Evolutionary conservation across 306 rosid genomes (phyloP).

Genomic region (Lablab purpureus): DNA sequence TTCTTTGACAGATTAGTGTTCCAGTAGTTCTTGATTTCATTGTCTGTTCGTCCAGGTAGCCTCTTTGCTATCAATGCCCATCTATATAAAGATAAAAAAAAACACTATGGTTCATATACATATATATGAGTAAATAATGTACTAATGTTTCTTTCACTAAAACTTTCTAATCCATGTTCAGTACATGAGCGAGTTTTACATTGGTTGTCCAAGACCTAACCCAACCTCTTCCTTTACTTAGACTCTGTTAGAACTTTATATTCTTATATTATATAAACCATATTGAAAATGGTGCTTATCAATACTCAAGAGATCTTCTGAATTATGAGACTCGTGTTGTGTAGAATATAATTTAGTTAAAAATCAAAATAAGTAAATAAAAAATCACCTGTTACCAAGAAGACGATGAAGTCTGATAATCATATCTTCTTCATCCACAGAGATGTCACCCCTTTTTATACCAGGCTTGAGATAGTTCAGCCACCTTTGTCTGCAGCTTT

Average conservation of each 20-base stretch:
- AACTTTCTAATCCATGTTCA: background rate
- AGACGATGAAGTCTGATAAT: slow-evolving; percentile 64
- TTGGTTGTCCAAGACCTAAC: no score
- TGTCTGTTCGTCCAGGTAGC: slow-evolving; percentile 91
- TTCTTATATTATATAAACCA: background rate
- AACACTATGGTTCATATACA: background rate
- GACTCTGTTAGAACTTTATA: background rate
- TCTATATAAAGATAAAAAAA: slow-evolving; percentile 43
- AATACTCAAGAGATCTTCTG: background rate
- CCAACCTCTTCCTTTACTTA: no score
- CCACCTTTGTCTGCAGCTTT: slow-evolving; percentile 59
- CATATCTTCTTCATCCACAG: slow-evolving; percentile 57
- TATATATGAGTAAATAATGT: background rate
- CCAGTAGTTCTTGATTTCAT: slow-evolving; percentile 88
- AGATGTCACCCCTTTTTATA: slow-evolving; percentile 52
- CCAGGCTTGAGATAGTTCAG: slow-evolving; percentile 55
- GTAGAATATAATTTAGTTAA: background rate
- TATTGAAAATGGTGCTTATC: background rate
- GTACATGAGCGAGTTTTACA: no score
- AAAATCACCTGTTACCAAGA: slow-evolving; percentile 61
- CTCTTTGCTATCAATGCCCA: slow-evolving; percentile 86
- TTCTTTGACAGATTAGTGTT: slow-evolving; percentile 60
- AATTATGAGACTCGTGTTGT: slow-evolving; percentile 3
- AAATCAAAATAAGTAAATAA: background rate
- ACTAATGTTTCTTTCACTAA: background rate